Conservation (phyloP, 257 asterid species). For the Solanum appendiculatum region DNA sequence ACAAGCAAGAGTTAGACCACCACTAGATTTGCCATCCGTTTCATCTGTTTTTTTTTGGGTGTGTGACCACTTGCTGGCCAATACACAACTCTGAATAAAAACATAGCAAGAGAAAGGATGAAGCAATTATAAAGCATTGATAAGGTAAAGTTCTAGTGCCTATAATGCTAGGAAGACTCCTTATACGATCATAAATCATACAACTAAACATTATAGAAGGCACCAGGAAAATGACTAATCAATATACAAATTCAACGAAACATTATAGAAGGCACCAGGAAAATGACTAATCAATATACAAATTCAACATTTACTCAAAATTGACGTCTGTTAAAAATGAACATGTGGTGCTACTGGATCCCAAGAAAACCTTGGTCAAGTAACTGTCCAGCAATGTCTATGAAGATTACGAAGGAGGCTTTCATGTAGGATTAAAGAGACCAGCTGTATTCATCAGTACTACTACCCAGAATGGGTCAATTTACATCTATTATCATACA, state of each 20-base stretch:
- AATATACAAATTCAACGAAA: neutral
- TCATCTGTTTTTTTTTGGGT: neutral
- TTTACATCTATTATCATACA: neutral
- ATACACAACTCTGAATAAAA: neutral
- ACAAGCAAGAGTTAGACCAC: neutral
- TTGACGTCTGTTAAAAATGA: neutral
- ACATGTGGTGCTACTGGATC: neutral
- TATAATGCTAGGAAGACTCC: neutral
- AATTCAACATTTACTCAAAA: neutral
- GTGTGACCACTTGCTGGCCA: neutral
- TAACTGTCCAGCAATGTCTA: neutral
- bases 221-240: neutral
- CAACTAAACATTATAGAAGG: neutral
- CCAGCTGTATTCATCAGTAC: neutral
- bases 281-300: neutral
- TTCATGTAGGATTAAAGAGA: neutral
- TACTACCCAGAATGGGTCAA: neutral
- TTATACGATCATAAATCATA: neutral
- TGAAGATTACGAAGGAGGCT: neutral
- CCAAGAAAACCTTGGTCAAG: neutral
- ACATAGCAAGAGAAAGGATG: neutral
- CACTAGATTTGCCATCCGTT: neutral
- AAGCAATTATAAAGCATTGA: neutral
- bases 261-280: neutral
- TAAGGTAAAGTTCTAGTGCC: neutral